Base-by-base conservation (phyloP, 176 grass and related monocot genomes). In the Echinochloa phyllopogon region DNA sequence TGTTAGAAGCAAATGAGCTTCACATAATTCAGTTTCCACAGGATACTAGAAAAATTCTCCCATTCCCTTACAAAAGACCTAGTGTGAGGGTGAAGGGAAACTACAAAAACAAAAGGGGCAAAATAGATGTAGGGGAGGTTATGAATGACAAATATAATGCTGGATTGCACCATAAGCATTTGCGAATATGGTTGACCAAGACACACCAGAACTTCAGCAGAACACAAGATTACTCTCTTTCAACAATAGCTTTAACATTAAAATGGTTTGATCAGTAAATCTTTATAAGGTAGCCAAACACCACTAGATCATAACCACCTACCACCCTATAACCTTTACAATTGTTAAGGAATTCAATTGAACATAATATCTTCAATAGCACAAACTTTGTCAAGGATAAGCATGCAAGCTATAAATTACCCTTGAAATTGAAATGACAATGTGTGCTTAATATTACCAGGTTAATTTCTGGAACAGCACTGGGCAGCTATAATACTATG, bases 371-470 rank as follows among this genome's bases (percentile, higher is more conserved):
- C 78, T 23, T 49, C 45, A 47, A 72, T 57, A 81, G 38, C 21
- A 78, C 16, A 74, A 38, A 14, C 45, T 25, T 48, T 65, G 0
- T 72, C 65, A 50, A 47, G 10, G 20, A 10, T 61, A 74, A 66
- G 48, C 36, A 53, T 74, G 48, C 42, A 53, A 58, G 40, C 17
- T 74, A 59, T 24, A 72, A 2, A 65, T 65, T 37, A 56, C 38
- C 18, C 20, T 48, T 25, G 14, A 29, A 77, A 70, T 67, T 72
- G 33, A 74, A 78, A 82, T 42, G 8, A 66, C 56, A 47, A 39
- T 4, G 15, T 72, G 14, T 39, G 38, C 77, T 89, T 8, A 12
- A 86, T 49, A 76, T 47, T 64, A 86, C 44, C 20, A 66, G 70
- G 64, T 86, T 64, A 9, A 23, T 5, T 72, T 56, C 41, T 50